Evolutionary conservation across 495 filamentous ascomycete genomes (phyloP).

Genomic region (Lindgomyces ingoldianus): DNA sequence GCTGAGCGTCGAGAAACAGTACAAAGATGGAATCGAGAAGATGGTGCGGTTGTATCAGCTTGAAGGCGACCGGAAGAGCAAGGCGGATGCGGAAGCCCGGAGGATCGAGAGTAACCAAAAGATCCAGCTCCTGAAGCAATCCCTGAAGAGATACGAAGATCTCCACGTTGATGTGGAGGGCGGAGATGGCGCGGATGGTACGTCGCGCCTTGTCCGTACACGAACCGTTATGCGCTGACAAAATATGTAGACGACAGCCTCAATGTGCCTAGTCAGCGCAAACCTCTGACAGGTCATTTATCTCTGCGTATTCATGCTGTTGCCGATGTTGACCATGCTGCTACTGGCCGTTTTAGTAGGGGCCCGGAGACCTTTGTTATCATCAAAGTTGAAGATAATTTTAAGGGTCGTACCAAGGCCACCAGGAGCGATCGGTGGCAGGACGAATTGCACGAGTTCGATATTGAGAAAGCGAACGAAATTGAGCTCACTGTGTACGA

Average conservation of each 20-base stretch:
- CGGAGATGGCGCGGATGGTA: slow-evolving; percentile 82
- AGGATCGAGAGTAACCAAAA: slow-evolving; percentile 96
- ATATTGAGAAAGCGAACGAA: slow-evolving; percentile 98
- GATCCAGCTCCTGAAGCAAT: slow-evolving; percentile 92
- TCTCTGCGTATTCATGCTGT: slow-evolving; percentile 83
- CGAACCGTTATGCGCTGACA: background rate
- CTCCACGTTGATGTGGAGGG: slow-evolving; percentile 93
- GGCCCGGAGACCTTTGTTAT: slow-evolving; percentile 93
- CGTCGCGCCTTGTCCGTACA: slow-evolving; percentile 7
- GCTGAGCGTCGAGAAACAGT: slow-evolving; percentile 97
- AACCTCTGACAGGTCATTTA: slow-evolving; percentile 87
- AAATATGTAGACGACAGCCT: slow-evolving; percentile 81
- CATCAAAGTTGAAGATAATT: slow-evolving; percentile 91
- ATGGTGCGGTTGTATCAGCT: slow-evolving; percentile 98
- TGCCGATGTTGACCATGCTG: slow-evolving; percentile 92
- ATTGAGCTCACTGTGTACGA: slow-evolving; percentile 98
- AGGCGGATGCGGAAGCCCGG: slow-evolving; percentile 82
- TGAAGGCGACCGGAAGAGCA: slow-evolving; percentile 96
- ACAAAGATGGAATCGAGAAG: slow-evolving; percentile 98
- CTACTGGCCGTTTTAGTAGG: slow-evolving; percentile 79
- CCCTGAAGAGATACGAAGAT: slow-evolving; percentile 94
- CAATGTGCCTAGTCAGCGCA: slow-evolving; percentile 89
- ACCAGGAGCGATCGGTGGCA: slow-evolving; percentile 88
- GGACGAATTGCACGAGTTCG: slow-evolving; percentile 83
- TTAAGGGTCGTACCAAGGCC: slow-evolving; percentile 84